Evolutionary conservation across 2,329 filamentous ascomycete species (phyloP).

Genomic region (Cladosporium velox): DNA sequence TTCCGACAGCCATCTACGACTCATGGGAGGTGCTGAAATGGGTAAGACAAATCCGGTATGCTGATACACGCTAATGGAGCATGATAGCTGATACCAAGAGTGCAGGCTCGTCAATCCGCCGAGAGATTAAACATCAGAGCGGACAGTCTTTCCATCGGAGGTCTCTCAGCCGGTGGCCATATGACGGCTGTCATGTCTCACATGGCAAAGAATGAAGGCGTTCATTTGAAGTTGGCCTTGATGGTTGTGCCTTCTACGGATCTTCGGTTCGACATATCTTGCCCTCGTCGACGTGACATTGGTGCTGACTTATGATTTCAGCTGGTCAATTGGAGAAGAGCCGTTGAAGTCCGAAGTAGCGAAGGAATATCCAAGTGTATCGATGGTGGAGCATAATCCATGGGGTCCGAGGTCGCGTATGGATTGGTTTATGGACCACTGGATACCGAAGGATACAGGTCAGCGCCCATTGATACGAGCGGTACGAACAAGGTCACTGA

Average conservation of each 20-base stretch:
- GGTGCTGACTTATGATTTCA: background rate
- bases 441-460: conserved; percentile 3
- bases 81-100: background rate
- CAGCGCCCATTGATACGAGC: background rate
- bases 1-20: conserved; percentile 50
- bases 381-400: background rate
- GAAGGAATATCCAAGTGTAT: background rate
- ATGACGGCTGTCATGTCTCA: conserved; percentile 1
- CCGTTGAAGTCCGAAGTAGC: background rate
- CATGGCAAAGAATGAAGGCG: background rate
- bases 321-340: background rate
- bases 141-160: background rate
- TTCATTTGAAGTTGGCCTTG: background rate
- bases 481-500: background rate
- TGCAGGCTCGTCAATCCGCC: background rate
- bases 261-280: background rate
- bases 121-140: background rate
- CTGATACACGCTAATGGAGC: background rate
- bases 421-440: background rate
- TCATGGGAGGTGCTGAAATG: conserved; percentile 45
- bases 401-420: background rate
- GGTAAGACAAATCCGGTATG: conserved; percentile 27
- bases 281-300: background rate
- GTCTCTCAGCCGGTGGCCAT: background rate
- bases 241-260: conserved; percentile 1